phyloP scores from a whole-genome alignment of 2,329 filamentous ascomycete genomes.

The Pseudopyrenochaeta lycopersici region DNA sequence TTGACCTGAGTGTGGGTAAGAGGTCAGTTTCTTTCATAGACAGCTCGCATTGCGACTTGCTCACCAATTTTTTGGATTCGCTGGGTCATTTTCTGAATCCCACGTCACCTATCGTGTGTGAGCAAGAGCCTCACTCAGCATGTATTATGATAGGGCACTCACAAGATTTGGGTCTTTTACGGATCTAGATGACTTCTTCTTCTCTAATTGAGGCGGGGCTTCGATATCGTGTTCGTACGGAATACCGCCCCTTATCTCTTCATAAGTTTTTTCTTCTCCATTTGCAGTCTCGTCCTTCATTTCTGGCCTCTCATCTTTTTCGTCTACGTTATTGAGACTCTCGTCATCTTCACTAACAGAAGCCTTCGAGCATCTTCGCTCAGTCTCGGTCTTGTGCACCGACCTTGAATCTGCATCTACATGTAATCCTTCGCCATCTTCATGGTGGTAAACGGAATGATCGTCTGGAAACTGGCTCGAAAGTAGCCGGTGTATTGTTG shows the following conservation, averaged over 20 bases:
- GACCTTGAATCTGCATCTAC: slow-evolving; percentile 30
- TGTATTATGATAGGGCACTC: neutral
- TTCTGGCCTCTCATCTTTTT: slow-evolving; percentile 11
- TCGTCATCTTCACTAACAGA: slow-evolving; percentile 19
- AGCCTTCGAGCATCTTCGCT: slow-evolving; percentile 23
- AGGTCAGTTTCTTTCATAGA: too few relatives aligned
- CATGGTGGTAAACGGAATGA: slow-evolving; percentile 45
- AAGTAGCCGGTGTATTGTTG: slow-evolving; percentile 35
- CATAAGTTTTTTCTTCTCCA: slow-evolving; percentile 23
- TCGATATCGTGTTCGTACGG: slow-evolving; percentile 44
- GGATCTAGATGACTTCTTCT: slow-evolving; percentile 34
- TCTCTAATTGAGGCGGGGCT: slow-evolving; percentile 29
- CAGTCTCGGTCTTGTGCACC: slow-evolving; percentile 35
- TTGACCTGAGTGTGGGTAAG: slow-evolving; percentile 9
- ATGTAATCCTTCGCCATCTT: slow-evolving; percentile 37
- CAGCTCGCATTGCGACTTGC: too few relatives aligned
- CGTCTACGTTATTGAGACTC: slow-evolving; percentile 13
- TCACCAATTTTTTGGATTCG: slow-evolving; percentile 48
- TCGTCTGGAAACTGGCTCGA: slow-evolving; percentile 46
- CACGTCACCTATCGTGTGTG: slow-evolving; percentile 50
- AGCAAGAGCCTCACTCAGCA: slow-evolving; percentile 1
- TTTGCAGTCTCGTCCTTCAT: slow-evolving; percentile 21
- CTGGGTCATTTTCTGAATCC: slow-evolving; percentile 56
- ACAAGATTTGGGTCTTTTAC: slow-evolving; percentile 46
- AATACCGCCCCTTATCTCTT: slow-evolving; percentile 40